Percentiles rank a stretch among this genome's conserved stretches.
Evolutionary conservation across 2,329 filamentous ascomycete genomes (phyloP).

Genomic region (Diaporthe amygdali): DNA sequence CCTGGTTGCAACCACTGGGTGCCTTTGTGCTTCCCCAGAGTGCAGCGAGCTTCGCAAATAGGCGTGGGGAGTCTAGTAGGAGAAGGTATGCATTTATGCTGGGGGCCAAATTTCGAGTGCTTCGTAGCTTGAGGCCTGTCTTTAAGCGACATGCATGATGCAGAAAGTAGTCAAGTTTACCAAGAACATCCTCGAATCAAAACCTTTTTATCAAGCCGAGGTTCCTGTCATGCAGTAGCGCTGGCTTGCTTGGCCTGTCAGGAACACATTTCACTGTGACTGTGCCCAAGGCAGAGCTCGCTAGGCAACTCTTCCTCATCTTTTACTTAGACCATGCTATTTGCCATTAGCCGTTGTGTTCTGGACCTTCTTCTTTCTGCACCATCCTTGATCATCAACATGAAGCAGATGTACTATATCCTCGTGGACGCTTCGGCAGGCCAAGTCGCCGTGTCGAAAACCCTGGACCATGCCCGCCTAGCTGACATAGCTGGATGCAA

Average conservation of each 20-base stretch:
- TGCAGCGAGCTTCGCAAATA: not conserved
- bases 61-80: not conserved
- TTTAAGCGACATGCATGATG: conserved; percentile 4
- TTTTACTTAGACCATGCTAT: not conserved
- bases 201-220: not conserved
- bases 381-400: not conserved
- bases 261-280: not conserved
- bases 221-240: not conserved
- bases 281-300: not conserved
- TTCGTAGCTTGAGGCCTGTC: not conserved
- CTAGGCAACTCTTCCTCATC: not conserved
- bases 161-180: not conserved
- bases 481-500: not conserved
- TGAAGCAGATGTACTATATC: not conserved
- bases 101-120: not conserved
- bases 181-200: conserved; percentile 5
- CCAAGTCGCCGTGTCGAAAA: not conserved
- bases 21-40: not conserved
- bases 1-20: not conserved
- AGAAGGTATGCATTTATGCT: not conserved
- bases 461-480: not conserved
- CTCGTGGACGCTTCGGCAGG: not conserved
- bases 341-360: not conserved
- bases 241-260: conserved; percentile 8
- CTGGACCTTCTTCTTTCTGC: not conserved